Evolutionary conservation across 2,329 filamentous ascomycete genomes (phyloP), one percentile per base, ranked within the genome.

Genomic region (Orbilia brochopaga): DNA sequence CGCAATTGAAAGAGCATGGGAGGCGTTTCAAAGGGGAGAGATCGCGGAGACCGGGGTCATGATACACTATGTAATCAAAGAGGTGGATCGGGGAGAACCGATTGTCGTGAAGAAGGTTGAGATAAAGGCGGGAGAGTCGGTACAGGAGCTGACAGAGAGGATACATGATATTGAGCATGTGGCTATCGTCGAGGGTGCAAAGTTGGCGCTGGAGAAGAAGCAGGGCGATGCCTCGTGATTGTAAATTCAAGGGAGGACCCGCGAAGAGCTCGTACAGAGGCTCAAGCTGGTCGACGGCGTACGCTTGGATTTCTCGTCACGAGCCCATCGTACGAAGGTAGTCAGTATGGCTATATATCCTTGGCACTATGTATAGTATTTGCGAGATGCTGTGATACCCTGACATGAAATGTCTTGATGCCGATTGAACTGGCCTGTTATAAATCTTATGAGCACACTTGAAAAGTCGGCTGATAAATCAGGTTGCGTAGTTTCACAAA

Each of bases 61-160:
- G 92, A 87, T 91, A 15, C 92, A 96, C 80, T 88, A 92, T 79
- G 91, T 96, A 52, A 87, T 90, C 73, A 82, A 81, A 7, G 86
- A 93, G 78, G 91, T 96, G 61, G 92, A 96, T 81, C 85, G 88
- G 77, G 92, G 92, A 1, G 82, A 85, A 74, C 88, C 90, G 8
- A 88, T 96, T 75, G 77, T 92, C 72, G 84, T 88, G 1, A 79
- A 83, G 74, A 88, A 92, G 79, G 85, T 96, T 23, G 83, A 86
- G 63, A 86, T 85, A 74, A 84, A 84, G 69, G 82, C 85, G 53
- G 87, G 86, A 37, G 87, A 91, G 77, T 83, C 82, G 23, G 77
- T 93, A 63, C 84, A 86, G 35, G 83, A 85, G 55, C 82, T 96
- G 27, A 85, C 91, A 80, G 81, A 85, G 76, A 87, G 87, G 78